Base-by-base conservation (phyloP, 2,329 filamentous ascomycete species). In the Stagonosporopsis vannaccii region DNA sequence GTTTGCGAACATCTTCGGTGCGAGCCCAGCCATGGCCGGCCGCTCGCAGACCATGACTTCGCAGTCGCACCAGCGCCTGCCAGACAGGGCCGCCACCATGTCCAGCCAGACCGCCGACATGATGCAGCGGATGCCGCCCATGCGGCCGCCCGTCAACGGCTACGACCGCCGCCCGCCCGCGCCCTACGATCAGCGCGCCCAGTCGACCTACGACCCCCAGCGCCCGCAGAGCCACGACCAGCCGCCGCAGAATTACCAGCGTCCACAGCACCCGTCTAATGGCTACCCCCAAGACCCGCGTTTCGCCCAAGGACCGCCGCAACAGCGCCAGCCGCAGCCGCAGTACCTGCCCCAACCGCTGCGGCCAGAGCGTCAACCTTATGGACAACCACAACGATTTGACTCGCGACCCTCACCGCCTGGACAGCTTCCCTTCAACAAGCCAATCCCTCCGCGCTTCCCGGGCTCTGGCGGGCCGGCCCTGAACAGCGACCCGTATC, bases 31-130 rank as follows among this genome's bases (percentile, higher is more conserved):
- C 59, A 68, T 74, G 72, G 69, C 91, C 41, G 94, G 94, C 56
- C 89, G 95, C 75, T 96, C 93, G 55, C 93, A 97, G 73, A 97
- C 94, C 23, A 97, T 98, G 92, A 95, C 89, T 62, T 92, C 90
- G 52, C 88, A 92, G 62, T 84, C 89, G 28, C 78, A 82, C 56
- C 86, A 85, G 80, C 68, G 84, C 56, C 81, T 82, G 48, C 80
- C 82, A 47, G 90, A 90, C 66, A 87, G 93, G 67, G 91, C 92
- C 43, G 88, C 91, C 64, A 96, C 92, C 51, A 82, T 82, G 80
- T 77, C 78, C 12, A 67, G 68, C 25, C 77, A 81, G 58, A 79
- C 77, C 35, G 72, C 74, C 33, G 76, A 78, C 50, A 79, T 80
- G 69, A 87, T 89, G 84, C 85, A 86, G 63, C 83, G 87, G 59